Percentiles rank a stretch among this genome's conserved stretches.
These are phyloP conservation scores for Monosporascus sp. DNA, from an alignment of 2,329 filamentous ascomycete genomes.

Conservation along the genomic window DNA sequence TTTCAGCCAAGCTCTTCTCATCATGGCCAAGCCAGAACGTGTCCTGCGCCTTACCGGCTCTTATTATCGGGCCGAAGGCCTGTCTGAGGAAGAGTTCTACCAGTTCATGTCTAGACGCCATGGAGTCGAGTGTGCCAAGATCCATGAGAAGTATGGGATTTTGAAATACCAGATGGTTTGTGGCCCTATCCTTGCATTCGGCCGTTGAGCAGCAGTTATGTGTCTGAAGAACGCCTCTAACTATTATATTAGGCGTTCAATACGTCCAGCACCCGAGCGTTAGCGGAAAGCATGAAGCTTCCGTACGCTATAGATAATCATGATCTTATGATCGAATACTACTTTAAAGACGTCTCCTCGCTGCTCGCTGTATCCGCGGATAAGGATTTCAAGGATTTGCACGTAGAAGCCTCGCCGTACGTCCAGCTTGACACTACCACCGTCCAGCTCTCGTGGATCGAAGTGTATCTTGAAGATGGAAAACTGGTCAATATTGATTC, in stretches of 20 bases:
- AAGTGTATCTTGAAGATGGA: constrained; percentile 11
- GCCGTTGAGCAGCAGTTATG: not conserved
- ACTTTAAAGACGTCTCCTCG: constrained; percentile 9
- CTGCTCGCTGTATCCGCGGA: constrained; percentile 10
- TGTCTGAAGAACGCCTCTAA: too few relatives aligned
- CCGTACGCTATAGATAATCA: constrained; percentile 8
- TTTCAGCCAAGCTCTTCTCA: not conserved
- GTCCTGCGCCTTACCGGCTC: constrained; percentile 3
- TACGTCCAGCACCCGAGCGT: constrained; percentile 1
- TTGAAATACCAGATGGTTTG: constrained; percentile 8
- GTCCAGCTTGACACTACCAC: constrained; percentile 1
- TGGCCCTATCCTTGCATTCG: not conserved
- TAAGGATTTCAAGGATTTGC: constrained; percentile 10
- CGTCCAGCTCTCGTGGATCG: constrained; percentile 9
- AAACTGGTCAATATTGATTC: constrained; percentile 7
- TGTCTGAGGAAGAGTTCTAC: constrained; percentile 6
- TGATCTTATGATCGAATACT: constrained; percentile 13
- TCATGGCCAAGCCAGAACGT: constrained; percentile 7
- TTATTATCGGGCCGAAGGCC: constrained; percentile 1
- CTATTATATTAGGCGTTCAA: constrained; percentile 6
- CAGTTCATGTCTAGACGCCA: constrained; percentile 4
- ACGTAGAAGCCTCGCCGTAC: constrained; percentile 9
- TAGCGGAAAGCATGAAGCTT: constrained; percentile 9
- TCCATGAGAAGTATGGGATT: constrained; percentile 6
- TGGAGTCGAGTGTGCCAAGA: constrained; percentile 8